Percentiles rank a stretch among this genome's conserved stretches.
Evolutionary conservation across 179 eudicot genomes (phyloP).

Genomic region (Silene noctiflora): DNA sequence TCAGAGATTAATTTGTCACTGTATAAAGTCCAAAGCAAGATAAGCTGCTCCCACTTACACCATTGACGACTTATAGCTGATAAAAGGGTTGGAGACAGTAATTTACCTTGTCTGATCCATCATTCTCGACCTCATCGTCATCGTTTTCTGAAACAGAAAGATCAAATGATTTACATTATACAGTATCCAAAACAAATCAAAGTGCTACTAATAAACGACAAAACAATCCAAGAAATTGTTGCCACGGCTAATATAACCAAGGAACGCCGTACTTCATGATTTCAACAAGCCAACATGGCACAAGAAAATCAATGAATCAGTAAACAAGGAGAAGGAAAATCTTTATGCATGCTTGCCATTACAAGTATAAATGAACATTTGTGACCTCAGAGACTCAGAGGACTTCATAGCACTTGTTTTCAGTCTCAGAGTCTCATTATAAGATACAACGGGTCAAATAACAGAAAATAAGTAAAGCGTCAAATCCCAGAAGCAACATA

Average conservation of each 20-base stretch:
- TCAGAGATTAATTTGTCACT: no score
- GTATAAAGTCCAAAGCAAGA: not conserved
- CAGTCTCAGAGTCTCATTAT: no score
- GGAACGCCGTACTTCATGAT: not conserved
- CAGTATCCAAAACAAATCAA: not conserved
- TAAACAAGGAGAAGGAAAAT: not conserved
- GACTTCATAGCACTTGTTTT: not conserved
- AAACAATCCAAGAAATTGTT: not conserved
- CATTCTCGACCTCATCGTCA: slow-evolving; percentile 18
- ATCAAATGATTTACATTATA: not conserved
- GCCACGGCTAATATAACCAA: not conserved
- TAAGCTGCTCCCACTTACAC: not conserved
- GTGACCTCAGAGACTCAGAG: not conserved
- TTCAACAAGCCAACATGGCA: slow-evolving; percentile 10
- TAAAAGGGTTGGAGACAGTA: slow-evolving; percentile 1
- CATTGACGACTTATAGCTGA: not conserved
- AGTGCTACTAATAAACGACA: not conserved
- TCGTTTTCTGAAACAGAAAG: slow-evolving; percentile 17
- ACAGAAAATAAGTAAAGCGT: not conserved
- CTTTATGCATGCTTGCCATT: not conserved
- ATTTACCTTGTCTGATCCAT: slow-evolving; percentile 18
- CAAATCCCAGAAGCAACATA: not conserved
- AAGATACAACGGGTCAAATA: not conserved
- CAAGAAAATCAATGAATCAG: not conserved
- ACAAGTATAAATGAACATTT: not conserved